Evolutionary conservation across 2,329 filamentous ascomycete genomes (phyloP).

Genomic region (Claviceps sp.): DNA sequence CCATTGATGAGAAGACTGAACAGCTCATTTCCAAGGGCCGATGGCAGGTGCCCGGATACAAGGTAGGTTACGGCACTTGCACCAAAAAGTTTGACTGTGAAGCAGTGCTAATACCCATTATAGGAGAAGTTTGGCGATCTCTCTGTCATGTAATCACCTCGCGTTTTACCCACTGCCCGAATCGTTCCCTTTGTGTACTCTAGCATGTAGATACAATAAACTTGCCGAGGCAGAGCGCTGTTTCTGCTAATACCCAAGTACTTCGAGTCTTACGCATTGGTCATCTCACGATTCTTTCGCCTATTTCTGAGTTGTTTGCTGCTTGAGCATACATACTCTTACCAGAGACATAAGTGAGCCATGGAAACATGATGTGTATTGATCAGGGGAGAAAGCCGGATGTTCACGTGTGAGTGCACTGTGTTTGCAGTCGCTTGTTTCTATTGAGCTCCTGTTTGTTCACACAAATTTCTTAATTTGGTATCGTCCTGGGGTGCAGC

Average conservation of each 20-base stretch:
- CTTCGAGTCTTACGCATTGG: background rate
- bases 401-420: background rate
- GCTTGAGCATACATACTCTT: background rate
- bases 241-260: slow-evolving; percentile 20
- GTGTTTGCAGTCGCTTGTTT: no score
- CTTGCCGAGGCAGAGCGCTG: slow-evolving; percentile 18
- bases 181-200: slow-evolving; percentile 45
- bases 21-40: slow-evolving; percentile 94
- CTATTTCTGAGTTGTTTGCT: background rate
- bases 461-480: background rate
- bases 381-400: background rate
- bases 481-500: background rate
- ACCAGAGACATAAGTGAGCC: background rate
- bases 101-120: slow-evolving; percentile 30
- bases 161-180: slow-evolving; percentile 22
- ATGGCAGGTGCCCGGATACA: slow-evolving; percentile 98
- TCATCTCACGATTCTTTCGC: background rate
- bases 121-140: slow-evolving; percentile 99
- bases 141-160: slow-evolving; percentile 66
- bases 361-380: background rate
- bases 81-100: background rate
- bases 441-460: background rate
- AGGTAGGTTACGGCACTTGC: slow-evolving; percentile 46
- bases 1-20: slow-evolving; percentile 93
- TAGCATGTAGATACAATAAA: slow-evolving; percentile 55